phyloP scores from a whole-genome alignment of 202 grass and related monocot genomes.

The Carex arenaria region DNA sequence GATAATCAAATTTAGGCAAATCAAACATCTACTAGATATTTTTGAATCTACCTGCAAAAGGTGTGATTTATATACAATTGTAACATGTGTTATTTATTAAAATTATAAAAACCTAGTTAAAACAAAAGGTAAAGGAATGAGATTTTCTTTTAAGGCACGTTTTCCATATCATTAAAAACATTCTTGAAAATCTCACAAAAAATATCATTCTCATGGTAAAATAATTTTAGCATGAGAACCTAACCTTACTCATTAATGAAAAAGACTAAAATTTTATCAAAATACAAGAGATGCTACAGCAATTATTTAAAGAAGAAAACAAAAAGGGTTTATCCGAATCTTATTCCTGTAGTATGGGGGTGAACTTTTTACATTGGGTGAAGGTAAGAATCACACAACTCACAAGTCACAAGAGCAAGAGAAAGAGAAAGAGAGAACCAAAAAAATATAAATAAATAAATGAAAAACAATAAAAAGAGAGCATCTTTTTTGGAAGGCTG shows the following conservation, averaged over 20 bases:
- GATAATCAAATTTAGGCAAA: background rate
- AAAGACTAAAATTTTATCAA: background rate
- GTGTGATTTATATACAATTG: background rate
- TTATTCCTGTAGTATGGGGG: background rate
- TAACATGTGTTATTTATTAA: background rate
- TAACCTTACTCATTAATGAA: no score
- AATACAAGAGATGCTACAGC: background rate
- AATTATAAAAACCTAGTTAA: background rate
- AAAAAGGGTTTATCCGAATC: background rate
- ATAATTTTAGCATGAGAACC: background rate
- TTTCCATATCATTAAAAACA: background rate
- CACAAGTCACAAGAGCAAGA: background rate
- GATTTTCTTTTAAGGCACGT: no score
- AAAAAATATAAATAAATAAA: background rate
- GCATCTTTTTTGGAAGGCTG: conserved; percentile 17
- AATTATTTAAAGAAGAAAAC: background rate
- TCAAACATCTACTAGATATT: background rate
- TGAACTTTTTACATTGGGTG: background rate
- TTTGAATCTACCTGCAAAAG: background rate
- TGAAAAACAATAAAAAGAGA: background rate
- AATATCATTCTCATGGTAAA: background rate
- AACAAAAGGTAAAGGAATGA: background rate
- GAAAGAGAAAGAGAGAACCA: no score
- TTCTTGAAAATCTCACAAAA: background rate
- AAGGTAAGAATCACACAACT: background rate